phyloP scores from a whole-genome alignment of 2,329 filamentous ascomycete species.

The Penicillium sp. region DNA sequence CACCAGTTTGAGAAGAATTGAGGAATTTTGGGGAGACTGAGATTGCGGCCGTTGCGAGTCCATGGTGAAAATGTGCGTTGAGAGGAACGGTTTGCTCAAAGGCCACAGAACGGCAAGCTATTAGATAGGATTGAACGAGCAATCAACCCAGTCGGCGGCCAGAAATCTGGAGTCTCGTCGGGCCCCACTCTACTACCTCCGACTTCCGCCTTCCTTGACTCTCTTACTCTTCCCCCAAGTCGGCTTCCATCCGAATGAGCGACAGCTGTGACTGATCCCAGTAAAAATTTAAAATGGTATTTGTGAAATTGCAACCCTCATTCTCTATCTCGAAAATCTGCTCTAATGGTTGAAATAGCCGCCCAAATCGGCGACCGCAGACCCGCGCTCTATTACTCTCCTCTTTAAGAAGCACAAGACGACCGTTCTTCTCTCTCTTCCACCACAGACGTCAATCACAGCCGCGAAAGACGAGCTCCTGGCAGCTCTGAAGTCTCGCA shows the following conservation, averaged over 20 bases:
- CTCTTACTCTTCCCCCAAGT: no score
- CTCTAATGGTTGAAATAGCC: slow-evolving; percentile 3
- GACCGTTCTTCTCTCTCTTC: slow-evolving; percentile 64
- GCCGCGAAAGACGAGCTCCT: slow-evolving; percentile 55
- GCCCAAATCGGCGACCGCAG: slow-evolving; percentile 16
- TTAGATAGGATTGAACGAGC: background rate
- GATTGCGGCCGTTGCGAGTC: slow-evolving; percentile 5
- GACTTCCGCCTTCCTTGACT: slow-evolving; percentile 16
- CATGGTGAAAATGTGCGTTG: slow-evolving; percentile 9
- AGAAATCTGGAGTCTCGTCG: slow-evolving; percentile 9
- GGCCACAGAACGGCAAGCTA: background rate
- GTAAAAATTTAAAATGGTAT: slow-evolving; percentile 12
- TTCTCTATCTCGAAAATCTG: background rate
- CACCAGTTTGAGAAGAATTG: slow-evolving; percentile 24
- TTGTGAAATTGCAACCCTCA: background rate
- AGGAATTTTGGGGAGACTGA: slow-evolving; percentile 15
- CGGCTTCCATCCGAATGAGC: no score
- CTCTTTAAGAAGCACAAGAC: slow-evolving; percentile 67
- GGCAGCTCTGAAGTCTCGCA: slow-evolving; percentile 46
- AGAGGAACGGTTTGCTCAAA: no score
- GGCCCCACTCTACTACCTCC: background rate
- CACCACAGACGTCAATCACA: slow-evolving; percentile 52
- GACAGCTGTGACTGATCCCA: no score
- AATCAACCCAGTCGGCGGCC: no score
- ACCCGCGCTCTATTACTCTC: slow-evolving; percentile 56